These are phyloP conservation scores for Penicillium sp. DNA, from an alignment of 2,329 filamentous ascomycete genomes.

Conservation along the genomic window DNA sequence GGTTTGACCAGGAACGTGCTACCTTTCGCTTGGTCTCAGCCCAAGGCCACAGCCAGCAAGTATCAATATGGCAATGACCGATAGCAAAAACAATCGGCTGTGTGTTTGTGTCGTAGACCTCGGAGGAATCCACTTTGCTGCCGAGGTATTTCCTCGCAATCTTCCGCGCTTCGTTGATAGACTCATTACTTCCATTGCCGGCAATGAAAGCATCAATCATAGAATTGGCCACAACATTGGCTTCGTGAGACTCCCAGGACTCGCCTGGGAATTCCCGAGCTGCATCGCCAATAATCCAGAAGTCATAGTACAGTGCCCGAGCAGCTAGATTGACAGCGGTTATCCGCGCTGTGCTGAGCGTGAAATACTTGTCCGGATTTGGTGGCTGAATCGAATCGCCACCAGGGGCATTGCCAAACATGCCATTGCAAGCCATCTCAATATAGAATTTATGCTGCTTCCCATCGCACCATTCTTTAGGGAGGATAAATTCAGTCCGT, in stretches of 20 bases:
- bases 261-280: conserved; percentile 86
- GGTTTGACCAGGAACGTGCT: conserved; percentile 91
- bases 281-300: conserved; percentile 92
- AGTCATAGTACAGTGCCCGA: conserved; percentile 80
- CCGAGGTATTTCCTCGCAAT: conserved; percentile 84
- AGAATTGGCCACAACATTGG: conserved; percentile 75
- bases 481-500: conserved; percentile 86
- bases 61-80: conserved; percentile 97
- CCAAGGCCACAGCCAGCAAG: conserved; percentile 98
- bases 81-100: conserved; percentile 81
- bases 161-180: conserved; percentile 74
- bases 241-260: conserved; percentile 85
- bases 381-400: conserved; percentile 88
- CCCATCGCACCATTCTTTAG: conserved; percentile 76
- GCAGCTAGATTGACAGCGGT: conserved; percentile 85
- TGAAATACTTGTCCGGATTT: conserved; percentile 77
- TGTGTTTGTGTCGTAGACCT: conserved; percentile 76
- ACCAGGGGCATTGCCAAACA: conserved; percentile 90
- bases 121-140: conserved; percentile 72
- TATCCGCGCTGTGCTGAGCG: conserved; percentile 75
- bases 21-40: conserved; percentile 97
- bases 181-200: conserved; percentile 68
- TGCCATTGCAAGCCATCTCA: conserved; percentile 97
- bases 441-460: conserved; percentile 88
- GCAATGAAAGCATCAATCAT: conserved; percentile 90